These are phyloP conservation scores for Dothideomycetes sp. DNA, from an alignment of 2,329 filamentous ascomycete genomes.

Conservation along the genomic window DNA sequence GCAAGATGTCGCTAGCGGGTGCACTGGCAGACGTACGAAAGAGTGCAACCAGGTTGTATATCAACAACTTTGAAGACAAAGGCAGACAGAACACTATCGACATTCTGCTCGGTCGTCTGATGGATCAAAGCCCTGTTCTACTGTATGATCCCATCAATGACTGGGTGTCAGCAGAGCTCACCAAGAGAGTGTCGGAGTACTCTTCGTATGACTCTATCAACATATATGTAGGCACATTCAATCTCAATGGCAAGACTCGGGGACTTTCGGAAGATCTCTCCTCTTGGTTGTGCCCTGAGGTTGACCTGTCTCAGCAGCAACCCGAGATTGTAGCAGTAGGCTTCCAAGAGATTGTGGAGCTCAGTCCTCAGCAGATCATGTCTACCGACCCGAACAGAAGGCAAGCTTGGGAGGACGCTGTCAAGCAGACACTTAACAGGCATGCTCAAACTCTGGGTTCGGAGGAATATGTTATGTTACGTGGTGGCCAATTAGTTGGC, in stretches of 20 bases:
- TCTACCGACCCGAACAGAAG: conserved; percentile 86
- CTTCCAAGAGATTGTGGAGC: conserved; percentile 96
- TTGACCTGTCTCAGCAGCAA: conserved; percentile 48
- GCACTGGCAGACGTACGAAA: conserved; percentile 93
- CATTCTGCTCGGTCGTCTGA: conserved; percentile 76
- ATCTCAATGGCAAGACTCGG: conserved; percentile 78
- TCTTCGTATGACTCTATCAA: conserved; percentile 64
- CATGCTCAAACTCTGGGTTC: conserved; percentile 56
- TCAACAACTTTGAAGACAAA: conserved; percentile 96
- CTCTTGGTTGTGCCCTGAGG: conserved; percentile 69
- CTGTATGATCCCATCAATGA: conserved; percentile 94
- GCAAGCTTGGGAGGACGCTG: conserved; percentile 75
- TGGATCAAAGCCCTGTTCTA: conserved; percentile 74
- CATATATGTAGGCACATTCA: conserved; percentile 85
- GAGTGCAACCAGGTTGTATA: conserved; percentile 85
- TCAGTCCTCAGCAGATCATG: conserved; percentile 98
- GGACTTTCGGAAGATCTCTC: conserved; percentile 73
- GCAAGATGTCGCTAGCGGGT: conserved; percentile 91
- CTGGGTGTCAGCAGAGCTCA: conserved; percentile 69
- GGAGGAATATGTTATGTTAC: conserved; percentile 77
- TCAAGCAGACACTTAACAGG: conserved; percentile 66
- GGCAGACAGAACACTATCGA: conserved; percentile 91
- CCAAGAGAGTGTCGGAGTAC: conserved; percentile 58
- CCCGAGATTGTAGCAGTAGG: conserved; percentile 84
- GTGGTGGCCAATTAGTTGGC: conserved; percentile 89